Evolutionary conservation across 169 alveolate genomes (phyloP), one percentile per base, ranked within the genome.

Genomic region (Cryptosporidium tyzzeri): DNA sequence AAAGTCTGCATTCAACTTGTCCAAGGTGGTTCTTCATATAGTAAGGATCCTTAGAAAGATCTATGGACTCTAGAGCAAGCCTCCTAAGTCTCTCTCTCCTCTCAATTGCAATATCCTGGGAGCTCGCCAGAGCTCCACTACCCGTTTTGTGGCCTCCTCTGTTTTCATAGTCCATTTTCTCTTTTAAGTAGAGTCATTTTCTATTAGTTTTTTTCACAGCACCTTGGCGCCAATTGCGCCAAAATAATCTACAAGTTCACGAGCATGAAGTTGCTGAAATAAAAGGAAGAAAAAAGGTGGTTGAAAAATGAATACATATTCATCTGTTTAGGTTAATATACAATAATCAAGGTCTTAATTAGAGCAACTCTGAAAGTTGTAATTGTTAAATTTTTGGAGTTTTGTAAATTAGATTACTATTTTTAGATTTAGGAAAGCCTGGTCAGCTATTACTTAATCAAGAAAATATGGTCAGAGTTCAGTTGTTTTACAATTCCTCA

Each of bases 61-160:
- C 97, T 1, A 94, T 96, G 16, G 99, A 97, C 92, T 98, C 99
- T 84, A 98, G 92, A 18, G 99, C 99, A 68, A 98, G 85, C 71
- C 98, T 93, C 85, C 98, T 95, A 33, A 97, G 94, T 51, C 99
- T 91, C 75, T 98, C 99, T 92, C 98, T 95, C 89, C 99, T 93
- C 75, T 97, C 99, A 71, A 96, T 93, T 75, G 98, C 98, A 45
- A 94, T 92, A 74, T 97, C 99, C 87, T 97, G 97, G 37, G 97
- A 94, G 35, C 98, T 94, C 71, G 99, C 99, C 71, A 99, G 97
- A 55, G 99, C 99, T 45, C 99, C 99, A 62, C 98, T 96, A 69
- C 99, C 99, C 35, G 99, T 96, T 94, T 97, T 96, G 58, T 97
- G 99, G 29, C 99, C 99, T 51, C 97, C 99, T 73, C 99, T 95